Evolutionary conservation across 805 yeast genomes (phyloP), one percentile per base, ranked within the genome.

Genomic region (Cephaloascus albidus): DNA sequence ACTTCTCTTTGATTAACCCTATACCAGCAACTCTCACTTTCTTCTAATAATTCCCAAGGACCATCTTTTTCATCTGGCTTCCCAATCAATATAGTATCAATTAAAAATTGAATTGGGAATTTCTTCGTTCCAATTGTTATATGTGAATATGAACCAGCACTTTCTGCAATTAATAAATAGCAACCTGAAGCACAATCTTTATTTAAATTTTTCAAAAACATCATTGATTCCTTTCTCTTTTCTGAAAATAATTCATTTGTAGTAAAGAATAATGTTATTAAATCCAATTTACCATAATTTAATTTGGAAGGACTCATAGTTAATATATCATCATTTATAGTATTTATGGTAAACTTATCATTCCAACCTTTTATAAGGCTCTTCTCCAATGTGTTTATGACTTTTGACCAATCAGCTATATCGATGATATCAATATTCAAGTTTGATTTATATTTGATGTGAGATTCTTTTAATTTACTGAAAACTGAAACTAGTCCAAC

Each of bases 121-220:
- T 65, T 73, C 54, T 82, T 86, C 23, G 75, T 57, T 3, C 95
- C 95, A 34, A 87, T 71, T 2, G 76, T 70, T 31, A 87, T 83
- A 49, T 85, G 81, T 1, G 95, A 85, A 57, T 80, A 87, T 8
- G 94, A 83, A 1, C 96, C 96, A 0, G 96, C 96, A 60, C 93
- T 81, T 51, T 87, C 96, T 2, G 85, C 75, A 18, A 87, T 76
- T 35, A 88, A 63, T 28, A 87, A 57, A 20, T 72, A 56, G 14
- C 85, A 60, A 0, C 89, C 93, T 1, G 55, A 40, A 28, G 58
- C 52, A 56, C 94, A 85, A 5, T 53, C 33, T 4, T 52, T 45
- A 39, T 74, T 70, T 42, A 87, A 56, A 10, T 59, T 52, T 43
- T 78, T 78, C 39, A 87, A 62, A 38, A 83, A 65, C 39, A 68